phyloP scores from a whole-genome alignment of 73 alveolate genomes.

The Stentor coeruleus region DNA sequence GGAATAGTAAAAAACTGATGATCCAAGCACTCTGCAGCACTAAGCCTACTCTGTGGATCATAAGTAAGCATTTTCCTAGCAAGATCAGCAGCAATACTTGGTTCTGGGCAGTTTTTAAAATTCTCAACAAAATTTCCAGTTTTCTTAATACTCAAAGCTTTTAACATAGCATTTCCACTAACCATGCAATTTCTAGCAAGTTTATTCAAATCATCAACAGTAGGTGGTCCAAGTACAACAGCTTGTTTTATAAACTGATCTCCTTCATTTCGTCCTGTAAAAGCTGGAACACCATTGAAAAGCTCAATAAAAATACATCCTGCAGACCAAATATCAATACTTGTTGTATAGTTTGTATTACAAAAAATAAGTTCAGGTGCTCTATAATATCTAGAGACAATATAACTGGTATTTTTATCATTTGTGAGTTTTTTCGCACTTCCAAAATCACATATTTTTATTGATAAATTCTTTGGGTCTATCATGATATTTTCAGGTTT shows the following conservation, averaged over 20 bases:
- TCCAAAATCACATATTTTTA: conserved; percentile 72
- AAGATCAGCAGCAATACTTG: conserved; percentile 34
- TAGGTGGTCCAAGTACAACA: conserved; percentile 29
- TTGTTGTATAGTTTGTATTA: conserved; percentile 45
- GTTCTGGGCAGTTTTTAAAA: conserved; percentile 8
- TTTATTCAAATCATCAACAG: conserved; percentile 21
- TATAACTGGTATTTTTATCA: conserved; percentile 67
- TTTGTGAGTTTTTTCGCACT: conserved; percentile 48
- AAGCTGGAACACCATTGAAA: conserved; percentile 60
- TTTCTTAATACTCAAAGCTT: background rate
- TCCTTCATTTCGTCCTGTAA: conserved; percentile 85
- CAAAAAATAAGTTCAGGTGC: conserved; percentile 82
- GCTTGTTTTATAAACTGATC: conserved; percentile 28
- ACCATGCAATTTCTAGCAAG: conserved; percentile 1
- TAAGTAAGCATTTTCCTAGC: conserved; percentile 30
- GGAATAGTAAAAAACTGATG: conserved; percentile 37
- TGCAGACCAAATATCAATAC: conserved; percentile 86
- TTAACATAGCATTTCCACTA: background rate
- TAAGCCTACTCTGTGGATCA: conserved; percentile 31
- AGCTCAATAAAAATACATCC: conserved; percentile 90
- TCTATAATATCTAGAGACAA: conserved; percentile 79
- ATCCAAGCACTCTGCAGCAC: conserved; percentile 35
- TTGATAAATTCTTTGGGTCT: background rate
- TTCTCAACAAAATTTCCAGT: background rate
- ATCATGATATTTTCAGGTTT: conserved; percentile 23